Conservation (phyloP, 169 alveolate genomes). For the Cryptosporidium andersoni region DNA sequence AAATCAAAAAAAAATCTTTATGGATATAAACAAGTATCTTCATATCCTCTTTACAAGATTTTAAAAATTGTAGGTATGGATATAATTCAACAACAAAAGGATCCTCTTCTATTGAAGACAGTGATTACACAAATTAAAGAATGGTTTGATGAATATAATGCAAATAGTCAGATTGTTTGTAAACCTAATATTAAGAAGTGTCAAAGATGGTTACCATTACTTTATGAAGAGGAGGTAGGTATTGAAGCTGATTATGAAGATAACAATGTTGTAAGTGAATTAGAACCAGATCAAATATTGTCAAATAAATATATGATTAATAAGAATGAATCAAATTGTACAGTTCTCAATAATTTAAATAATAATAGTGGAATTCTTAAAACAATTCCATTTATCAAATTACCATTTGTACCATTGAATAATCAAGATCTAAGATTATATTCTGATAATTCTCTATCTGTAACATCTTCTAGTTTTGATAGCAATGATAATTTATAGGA, state of each 20-base stretch:
- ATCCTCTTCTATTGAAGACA: slow-evolving; percentile 16
- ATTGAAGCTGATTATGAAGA: not conserved
- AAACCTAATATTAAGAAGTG: slow-evolving; percentile 40
- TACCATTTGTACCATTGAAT: too few species aligned
- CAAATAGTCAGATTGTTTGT: not conserved
- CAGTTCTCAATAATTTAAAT: too few species aligned
- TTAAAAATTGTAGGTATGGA: slow-evolving; percentile 40
- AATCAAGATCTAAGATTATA: too few species aligned
- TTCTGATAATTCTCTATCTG: too few species aligned
- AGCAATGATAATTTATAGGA: too few species aligned
- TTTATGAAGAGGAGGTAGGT: not conserved
- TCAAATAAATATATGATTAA: too few species aligned
- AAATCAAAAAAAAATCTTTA: slow-evolving; percentile 13
- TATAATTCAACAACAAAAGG: not conserved
- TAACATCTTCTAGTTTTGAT: too few species aligned
- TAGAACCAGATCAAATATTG: too few species aligned
- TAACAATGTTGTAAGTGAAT: not conserved
- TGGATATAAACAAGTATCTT: slow-evolving; percentile 5
- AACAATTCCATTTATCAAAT: too few species aligned
- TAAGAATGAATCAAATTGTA: too few species aligned
- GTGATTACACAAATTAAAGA: slow-evolving; percentile 7
- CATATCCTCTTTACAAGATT: slow-evolving; percentile 34
- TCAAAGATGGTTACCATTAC: slow-evolving; percentile 50
- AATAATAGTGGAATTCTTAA: too few species aligned
- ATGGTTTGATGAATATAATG: slow-evolving; percentile 11